Base-by-base conservation (phyloP, 768 basidiomycete genomes). In the Tylopilus sp. region DNA sequence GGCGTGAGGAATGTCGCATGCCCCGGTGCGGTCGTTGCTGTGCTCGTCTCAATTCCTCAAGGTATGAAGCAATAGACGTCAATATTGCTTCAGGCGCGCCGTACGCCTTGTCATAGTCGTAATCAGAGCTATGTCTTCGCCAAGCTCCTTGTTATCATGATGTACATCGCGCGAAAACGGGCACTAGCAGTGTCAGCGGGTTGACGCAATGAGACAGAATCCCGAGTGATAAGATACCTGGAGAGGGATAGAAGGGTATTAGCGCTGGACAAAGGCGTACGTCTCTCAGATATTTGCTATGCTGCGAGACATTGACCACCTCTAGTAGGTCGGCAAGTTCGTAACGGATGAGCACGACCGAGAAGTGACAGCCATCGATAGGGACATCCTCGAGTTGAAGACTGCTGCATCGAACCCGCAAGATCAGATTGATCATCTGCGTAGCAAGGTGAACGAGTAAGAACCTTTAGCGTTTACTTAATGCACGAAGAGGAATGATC, bases 141-240 rank as follows among this genome's bases (percentile, higher is more conserved):
- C n/a, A n/a, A n/a, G n/a, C n/a, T n/a, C n/a, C n/a, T n/a, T n/a
- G n/a, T n/a, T n/a, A n/a, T n/a, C n/a, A n/a, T n/a, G n/a, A n/a
- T n/a, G n/a, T n/a, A n/a, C n/a, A n/a, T n/a, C n/a, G n/a, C n/a
- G n/a, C n/a, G n/a, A n/a, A n/a, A n/a, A n/a, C n/a, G n/a, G n/a
- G n/a, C n/a, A n/a, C n/a, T n/a, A n/a, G n/a, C n/a, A n/a, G n/a
- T n/a, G n/a, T n/a, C n/a, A n/a, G n/a, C n/a, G n/a, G n/a, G n/a
- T n/a, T n/a, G n/a, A n/a, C n/a, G n/a, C n/a, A n/a, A n/a, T n/a
- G n/a, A n/a, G n/a, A n/a, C n/a, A n/a, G n/a, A n/a, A n/a, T n/a
- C n/a, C n/a, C n/a, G n/a, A n/a, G n/a, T n/a, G n/a, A n/a, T 97
- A 31, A 86, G 77, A 70, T 93, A 82, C 67, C 71, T 98, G 40